Percentiles rank a stretch among this genome's conserved stretches.
Evolutionary conservation across 2,329 filamentous ascomycete genomes (phyloP).

Genomic region (Hymenoscyphus albidus): DNA sequence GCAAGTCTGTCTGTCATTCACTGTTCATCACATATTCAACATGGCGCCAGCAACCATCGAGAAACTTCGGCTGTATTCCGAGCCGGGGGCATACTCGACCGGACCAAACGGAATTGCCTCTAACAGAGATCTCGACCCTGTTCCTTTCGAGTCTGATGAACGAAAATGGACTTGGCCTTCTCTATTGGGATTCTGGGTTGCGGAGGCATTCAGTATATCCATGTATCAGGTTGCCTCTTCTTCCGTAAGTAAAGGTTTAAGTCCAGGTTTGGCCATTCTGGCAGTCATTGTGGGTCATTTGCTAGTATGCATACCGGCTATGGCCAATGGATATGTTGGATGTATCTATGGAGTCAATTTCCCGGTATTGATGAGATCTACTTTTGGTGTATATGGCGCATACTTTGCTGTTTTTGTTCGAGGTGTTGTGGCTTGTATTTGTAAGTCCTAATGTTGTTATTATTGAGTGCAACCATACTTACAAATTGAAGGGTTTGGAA

Average conservation of each 20-base stretch:
- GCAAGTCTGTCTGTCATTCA: neutral
- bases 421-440: slow-evolving; percentile 28
- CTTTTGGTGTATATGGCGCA: slow-evolving; percentile 44
- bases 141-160: slow-evolving; percentile 24
- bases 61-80: slow-evolving; percentile 19
- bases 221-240: slow-evolving; percentile 30
- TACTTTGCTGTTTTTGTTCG: slow-evolving; percentile 39
- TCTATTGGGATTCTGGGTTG: slow-evolving; percentile 29
- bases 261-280: slow-evolving; percentile 24
- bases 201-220: slow-evolving; percentile 29
- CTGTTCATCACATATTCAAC: neutral
- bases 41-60: slow-evolving; percentile 19
- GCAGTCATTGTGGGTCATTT: slow-evolving; percentile 53
- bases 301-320: slow-evolving; percentile 51
- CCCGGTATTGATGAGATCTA: slow-evolving; percentile 42
- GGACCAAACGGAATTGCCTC: slow-evolving; percentile 16
- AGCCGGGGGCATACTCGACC: slow-evolving; percentile 21
- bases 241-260: slow-evolving; percentile 28
- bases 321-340: slow-evolving; percentile 44
- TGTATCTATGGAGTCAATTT: slow-evolving; percentile 44
- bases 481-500: slow-evolving; percentile 20
- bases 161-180: slow-evolving; percentile 28
- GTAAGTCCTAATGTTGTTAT: slow-evolving; percentile 15
- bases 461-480: neutral
- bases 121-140: slow-evolving; percentile 28